These are phyloP conservation scores for Tetracentron sinense DNA, from an alignment of 164 flowering plant species.

Conservation along the genomic window DNA sequence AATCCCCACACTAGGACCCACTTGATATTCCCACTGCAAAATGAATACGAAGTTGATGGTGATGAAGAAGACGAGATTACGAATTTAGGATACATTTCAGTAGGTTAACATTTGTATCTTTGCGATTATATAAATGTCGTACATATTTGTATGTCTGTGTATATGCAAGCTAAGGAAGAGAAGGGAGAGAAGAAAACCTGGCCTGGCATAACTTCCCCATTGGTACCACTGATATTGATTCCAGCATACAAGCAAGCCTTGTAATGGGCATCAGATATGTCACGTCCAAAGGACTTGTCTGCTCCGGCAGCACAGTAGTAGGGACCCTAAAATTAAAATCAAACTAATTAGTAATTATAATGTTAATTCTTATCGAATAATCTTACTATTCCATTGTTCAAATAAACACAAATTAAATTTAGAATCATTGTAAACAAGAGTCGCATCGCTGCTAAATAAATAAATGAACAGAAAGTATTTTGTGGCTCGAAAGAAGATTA, in stretches of 20 bases:
- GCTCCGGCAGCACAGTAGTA: slow-evolving; percentile 96
- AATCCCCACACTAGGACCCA: slow-evolving; percentile 97
- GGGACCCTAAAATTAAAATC: slow-evolving; percentile 62
- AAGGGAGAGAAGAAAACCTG: slow-evolving; percentile 53
- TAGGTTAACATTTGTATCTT: too few relatives aligned
- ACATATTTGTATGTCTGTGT: too few relatives aligned
- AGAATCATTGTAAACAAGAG: too few relatives aligned
- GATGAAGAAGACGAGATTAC: background rate
- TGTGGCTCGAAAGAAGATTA: slow-evolving; percentile 14
- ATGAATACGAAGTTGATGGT: background rate
- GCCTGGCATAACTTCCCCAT: slow-evolving; percentile 99
- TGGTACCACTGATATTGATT: slow-evolving; percentile 92
- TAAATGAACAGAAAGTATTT: too few relatives aligned
- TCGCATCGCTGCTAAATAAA: background rate
- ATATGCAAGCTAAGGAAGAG: slow-evolving; percentile 3
- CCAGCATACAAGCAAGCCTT: slow-evolving; percentile 99
- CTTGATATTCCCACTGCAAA: slow-evolving; percentile 97
- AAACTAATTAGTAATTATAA: background rate
- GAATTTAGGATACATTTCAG: too few relatives aligned
- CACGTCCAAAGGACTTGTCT: slow-evolving; percentile 93
- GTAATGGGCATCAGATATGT: slow-evolving; percentile 97
- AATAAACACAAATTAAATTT: too few relatives aligned
- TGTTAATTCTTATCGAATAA: background rate
- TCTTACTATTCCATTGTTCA: background rate
- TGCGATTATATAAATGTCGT: too few relatives aligned